Evolutionary conservation across 2,329 filamentous ascomycete genomes (phyloP), one percentile per base, ranked within the genome.

Genomic region (Colletotrichum scovillei): DNA sequence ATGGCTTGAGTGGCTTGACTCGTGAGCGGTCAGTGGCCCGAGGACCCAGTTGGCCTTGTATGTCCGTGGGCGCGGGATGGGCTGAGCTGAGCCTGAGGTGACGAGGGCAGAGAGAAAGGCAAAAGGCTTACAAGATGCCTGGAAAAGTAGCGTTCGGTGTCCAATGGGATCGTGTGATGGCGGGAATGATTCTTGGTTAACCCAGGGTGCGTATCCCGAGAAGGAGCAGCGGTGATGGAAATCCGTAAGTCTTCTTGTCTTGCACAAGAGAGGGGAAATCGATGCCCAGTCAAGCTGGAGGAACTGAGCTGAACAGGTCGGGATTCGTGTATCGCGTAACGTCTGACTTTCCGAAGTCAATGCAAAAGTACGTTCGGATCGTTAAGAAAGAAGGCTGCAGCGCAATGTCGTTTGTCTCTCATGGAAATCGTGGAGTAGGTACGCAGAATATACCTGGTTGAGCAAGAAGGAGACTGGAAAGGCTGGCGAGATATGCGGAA

Each of bases 21-120:
- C 56, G 56, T 42, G 46, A 65, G 70, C 55, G 67, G 66, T 49
- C 71, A 70, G 60, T 66, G 62, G 62, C 30, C 56, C 55, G 32
- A 53, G 35, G 57, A 56, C 16, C 14, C 63, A 65, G 52, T 46
- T 63, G 53, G 46, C 7, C 24, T 35, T 69, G 49, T 56, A 22
- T 49, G 70, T 60, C 60, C 28, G 67, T 14, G 60, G 67, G 35
- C 67, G 62, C 55, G 67, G 49, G 56, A 63, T 66, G 67, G 60
- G 69, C 67, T 68, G 57, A 63, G 63, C 63, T 69, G 55, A 28
- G 26, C 26, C 26, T 28, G 26, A 60, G 65, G 53, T 60, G 65
- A 64, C 49, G 65, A 38, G 46, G 19, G 32, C 52, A 9, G 11
- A 59, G 22, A 35, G 58, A 60, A 59, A 53, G 16, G 32, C 56